Conservation (phyloP, 495 filamentous ascomycete species). For the Aspergillus kassunensis region DNA sequence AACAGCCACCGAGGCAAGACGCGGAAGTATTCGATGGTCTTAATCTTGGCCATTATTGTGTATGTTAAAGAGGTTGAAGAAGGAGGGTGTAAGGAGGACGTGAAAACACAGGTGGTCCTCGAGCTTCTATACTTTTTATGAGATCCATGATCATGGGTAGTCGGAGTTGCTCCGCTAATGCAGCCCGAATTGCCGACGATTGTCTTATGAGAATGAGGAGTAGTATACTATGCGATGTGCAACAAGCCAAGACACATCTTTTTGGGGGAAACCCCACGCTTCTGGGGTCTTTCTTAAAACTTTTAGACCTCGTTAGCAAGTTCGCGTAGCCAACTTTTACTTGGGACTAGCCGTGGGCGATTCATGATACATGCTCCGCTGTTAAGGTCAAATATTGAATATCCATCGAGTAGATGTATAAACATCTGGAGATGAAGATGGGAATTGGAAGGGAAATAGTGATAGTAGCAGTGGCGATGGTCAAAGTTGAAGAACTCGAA, state of each 20-base stretch:
- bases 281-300: not conserved
- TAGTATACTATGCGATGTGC: too few relatives aligned
- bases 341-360: not conserved
- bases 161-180: slow-evolving; percentile 16
- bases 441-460: not conserved
- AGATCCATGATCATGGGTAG: not conserved
- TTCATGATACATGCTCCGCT: not conserved
- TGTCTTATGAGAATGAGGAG: not conserved
- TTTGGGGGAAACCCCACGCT: not conserved
- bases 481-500: not conserved
- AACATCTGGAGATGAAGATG: not conserved
- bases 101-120: not conserved
- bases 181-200: slow-evolving; percentile 11
- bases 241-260: not conserved
- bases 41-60: slow-evolving; percentile 61
- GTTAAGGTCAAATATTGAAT: too few relatives aligned
- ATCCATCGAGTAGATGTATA: too few relatives aligned
- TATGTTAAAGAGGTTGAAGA: not conserved
- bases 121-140: not conserved
- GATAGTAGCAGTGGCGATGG: not conserved
- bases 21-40: slow-evolving; percentile 69
- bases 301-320: too few relatives aligned
- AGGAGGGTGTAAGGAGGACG: not conserved
- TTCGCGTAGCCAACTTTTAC: too few relatives aligned
- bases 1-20: slow-evolving; percentile 75